phyloP scores from a whole-genome alignment of 805 yeast species.

The Wickerhamomyces tratensis region DNA sequence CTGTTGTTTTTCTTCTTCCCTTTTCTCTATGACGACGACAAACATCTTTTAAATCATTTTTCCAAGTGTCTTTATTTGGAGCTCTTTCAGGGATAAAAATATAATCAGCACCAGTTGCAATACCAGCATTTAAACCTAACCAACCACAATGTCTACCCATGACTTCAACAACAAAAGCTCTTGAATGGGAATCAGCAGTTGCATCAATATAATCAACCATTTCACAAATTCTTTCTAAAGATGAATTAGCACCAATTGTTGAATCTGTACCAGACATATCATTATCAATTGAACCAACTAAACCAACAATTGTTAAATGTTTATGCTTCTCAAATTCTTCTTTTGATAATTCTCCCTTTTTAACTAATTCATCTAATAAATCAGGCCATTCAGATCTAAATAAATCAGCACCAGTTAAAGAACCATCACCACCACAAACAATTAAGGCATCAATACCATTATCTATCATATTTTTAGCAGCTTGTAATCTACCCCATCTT shows the following conservation, averaged over 20 bases:
- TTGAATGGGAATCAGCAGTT: conserved; percentile 73
- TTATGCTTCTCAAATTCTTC: conserved; percentile 37
- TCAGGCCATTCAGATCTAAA: conserved; percentile 75
- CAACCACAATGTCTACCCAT: conserved; percentile 92
- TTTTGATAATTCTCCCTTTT: conserved; percentile 32
- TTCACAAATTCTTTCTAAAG: conserved; percentile 64
- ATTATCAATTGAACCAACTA: conserved; percentile 78
- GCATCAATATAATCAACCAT: conserved; percentile 77
- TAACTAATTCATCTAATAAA: conserved; percentile 46
- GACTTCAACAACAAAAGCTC: conserved; percentile 79
- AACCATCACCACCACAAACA: conserved; percentile 82
- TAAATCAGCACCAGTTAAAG: conserved; percentile 73
- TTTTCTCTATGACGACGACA: conserved; percentile 53
- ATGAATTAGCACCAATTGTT: conserved; percentile 75
- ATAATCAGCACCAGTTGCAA: conserved; percentile 73
- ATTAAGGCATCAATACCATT: conserved; percentile 72
- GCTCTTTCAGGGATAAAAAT: conserved; percentile 78
- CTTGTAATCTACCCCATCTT: conserved; percentile 53
- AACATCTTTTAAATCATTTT: conserved; percentile 54
- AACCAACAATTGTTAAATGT: conserved; percentile 61
- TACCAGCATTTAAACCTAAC: conserved; percentile 76
- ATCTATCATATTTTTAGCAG: conserved; percentile 54
- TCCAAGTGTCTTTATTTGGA: conserved; percentile 54
- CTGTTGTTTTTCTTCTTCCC: conserved; percentile 73
- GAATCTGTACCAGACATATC: conserved; percentile 83